Base-by-base conservation (phyloP, 768 basidiomycete species). In the Rhizopogon vesiculosus region DNA sequence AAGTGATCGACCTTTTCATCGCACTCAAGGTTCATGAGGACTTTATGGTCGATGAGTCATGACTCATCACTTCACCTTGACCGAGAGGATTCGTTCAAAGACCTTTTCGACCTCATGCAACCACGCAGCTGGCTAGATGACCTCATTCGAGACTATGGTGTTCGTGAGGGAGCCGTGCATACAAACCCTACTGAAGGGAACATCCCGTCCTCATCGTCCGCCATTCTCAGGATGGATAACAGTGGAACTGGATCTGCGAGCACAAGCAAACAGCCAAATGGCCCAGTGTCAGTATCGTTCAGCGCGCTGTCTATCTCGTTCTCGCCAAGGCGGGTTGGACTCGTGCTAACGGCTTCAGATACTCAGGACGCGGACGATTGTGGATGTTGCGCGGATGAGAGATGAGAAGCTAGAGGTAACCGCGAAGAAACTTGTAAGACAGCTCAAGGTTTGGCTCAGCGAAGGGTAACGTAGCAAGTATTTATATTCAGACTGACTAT, bases 1-100 rank as follows among this genome's bases (percentile, higher is more conserved):
- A 72, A 54, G 78, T 87, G 16, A 79, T 93, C 19, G 91, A 93
- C 73, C 77, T 78, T 56, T 92, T 89, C 76, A 87, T 93, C 46
- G 82, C 84, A 3, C 79, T 93, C 63, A 89, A 88, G 69, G 86
- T 89, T 51, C 83, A 81, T 19, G 86, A 92, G 64, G 91, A 93
- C 69, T 78, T 91, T 44, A 85, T 86, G 76, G 73, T 77, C 41
- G 89, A 91, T 69, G n/a, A n/a, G n/a, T n/a, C n/a, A n/a, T n/a
- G 87, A 90, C 46, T 78, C 80, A 2, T 82, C 84, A 64, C 76
- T 92, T 22, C 89, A 93, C 61, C 80, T 90, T 45, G 86, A 86
- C 62, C 76, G 85, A 12, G 84, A 86, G 53, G 89, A 91, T 66
- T 77, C 80, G 9, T 92, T 87, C 74, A 84, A 83, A 56, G 91